Percentiles rank a stretch among this genome's conserved stretches.
These are phyloP conservation scores for Euphorbia lathyris DNA, from an alignment of 345 rosid genomes.

Conservation along the genomic window DNA sequence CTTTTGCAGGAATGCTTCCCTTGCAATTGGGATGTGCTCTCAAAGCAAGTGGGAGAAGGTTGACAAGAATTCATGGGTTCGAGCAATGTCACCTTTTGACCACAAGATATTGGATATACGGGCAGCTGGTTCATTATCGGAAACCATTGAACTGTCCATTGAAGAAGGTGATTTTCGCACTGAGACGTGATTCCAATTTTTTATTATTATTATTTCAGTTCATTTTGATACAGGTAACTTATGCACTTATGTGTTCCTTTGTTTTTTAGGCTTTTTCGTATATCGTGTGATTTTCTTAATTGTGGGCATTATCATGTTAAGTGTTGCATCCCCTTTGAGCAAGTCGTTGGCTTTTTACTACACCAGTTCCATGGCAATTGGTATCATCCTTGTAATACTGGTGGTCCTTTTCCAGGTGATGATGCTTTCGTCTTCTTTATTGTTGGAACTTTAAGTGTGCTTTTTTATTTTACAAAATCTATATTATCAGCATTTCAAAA, in stretches of 20 bases:
- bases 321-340: constrained; percentile 64
- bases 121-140: constrained; percentile 38
- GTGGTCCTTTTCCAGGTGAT: constrained; percentile 88
- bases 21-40: constrained; percentile 76
- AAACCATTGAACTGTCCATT: constrained; percentile 48
- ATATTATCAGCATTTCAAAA: neutral
- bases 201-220: neutral
- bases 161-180: constrained; percentile 50
- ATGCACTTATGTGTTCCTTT: constrained; percentile 8
- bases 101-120: constrained; percentile 72
- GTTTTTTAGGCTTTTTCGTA: constrained; percentile 52
- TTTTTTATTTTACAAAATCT: neutral
- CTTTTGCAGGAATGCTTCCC: constrained; percentile 66
- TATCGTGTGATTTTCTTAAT: constrained; percentile 66
- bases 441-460: neutral
- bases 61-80: constrained; percentile 68
- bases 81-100: constrained; percentile 84
- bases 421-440: neutral
- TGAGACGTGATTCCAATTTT: neutral
- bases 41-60: constrained; percentile 73
- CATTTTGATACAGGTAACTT: constrained; percentile 10
- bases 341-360: constrained; percentile 80
- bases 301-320: constrained; percentile 56
- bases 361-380: constrained; percentile 87
- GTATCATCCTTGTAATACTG: constrained; percentile 78